Base-by-base conservation (phyloP, 2,329 filamentous ascomycete genomes). In the Colletotrichum incanum region DNA sequence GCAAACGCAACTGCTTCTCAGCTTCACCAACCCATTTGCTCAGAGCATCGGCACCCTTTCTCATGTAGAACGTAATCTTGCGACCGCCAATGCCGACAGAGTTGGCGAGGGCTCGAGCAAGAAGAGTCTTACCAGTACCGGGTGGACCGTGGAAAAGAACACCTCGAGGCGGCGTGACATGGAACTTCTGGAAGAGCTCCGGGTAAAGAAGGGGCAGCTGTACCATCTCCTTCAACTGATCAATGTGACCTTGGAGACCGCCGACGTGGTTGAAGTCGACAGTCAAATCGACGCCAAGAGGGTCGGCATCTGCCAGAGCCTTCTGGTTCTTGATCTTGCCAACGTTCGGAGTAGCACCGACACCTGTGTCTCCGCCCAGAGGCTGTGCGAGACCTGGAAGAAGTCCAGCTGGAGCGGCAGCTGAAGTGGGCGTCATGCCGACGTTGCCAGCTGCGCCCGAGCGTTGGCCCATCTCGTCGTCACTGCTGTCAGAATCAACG, bases 1-100 rank as follows among this genome's bases (percentile, higher is more conserved):
- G 88, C 69, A 98, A 85, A 56, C 96, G 92, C 65, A 99, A 89
- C 80, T 99, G 96, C 82, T 96, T 93, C 83, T 99, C 96, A 12
- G 97, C 96, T 83, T 99, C 96, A 79, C 96, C 96, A 64, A 99
- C 96, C 96, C 96, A 99, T 83, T 99, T 99, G 82, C 95, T 98
- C 74, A 99, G 86, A 20, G 95, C 95, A 87, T 99, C 96, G 31
- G 96, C 97, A 80, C 96, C 97, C 83, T 99, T 99, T 73, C 96
- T 93, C 96, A 99, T 99, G 83, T 98, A 99, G 78, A 99, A 99
- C 0, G 95, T 98, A 74, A 99, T 96, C 81, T 98, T 98, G 76
- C 93, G 92, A 28, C 96, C 96, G 61, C 96, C 93, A 16, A 93
- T 91, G 74, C 94, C 95, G 71, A 98, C 93, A 73, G 94, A 97